These are phyloP conservation scores for Boletus rex-veris DNA, from an alignment of 768 basidiomycete genomes.

Conservation along the genomic window DNA sequence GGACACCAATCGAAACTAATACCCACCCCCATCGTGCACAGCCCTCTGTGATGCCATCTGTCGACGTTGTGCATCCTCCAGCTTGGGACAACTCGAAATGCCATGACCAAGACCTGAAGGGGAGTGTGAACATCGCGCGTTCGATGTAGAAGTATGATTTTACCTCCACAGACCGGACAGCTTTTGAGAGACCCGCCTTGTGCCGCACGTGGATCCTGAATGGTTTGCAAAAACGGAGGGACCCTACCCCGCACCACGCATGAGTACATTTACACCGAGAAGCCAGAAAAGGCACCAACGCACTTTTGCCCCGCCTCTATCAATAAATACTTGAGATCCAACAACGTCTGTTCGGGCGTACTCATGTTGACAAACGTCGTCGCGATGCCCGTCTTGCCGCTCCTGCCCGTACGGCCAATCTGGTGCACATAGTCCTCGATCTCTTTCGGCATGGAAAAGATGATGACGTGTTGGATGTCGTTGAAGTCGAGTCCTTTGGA, in stretches of 20 bases:
- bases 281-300: constrained; percentile 23
- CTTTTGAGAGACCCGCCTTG: constrained; percentile 79
- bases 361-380: constrained; percentile 99
- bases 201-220: constrained; percentile 86
- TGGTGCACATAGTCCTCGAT: constrained; percentile 99
- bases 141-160: constrained; percentile 6
- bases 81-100: constrained; percentile 93
- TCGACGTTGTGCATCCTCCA: constrained; percentile 88
- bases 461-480: constrained; percentile 98
- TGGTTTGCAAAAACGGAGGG: constrained; percentile 83
- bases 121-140: neutral
- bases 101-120: constrained; percentile 82
- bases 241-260: constrained; percentile 50
- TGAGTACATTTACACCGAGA: neutral
- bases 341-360: constrained; percentile 90
- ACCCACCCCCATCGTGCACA: constrained; percentile 55
- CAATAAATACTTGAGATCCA: constrained; percentile 95
- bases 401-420: constrained; percentile 96
- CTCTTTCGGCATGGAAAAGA: constrained; percentile 99
- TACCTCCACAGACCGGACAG: constrained; percentile 95
- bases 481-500: constrained; percentile 99
- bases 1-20: constrained; percentile 1
- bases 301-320: constrained; percentile 98
- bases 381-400: constrained; percentile 97
- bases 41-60: constrained; percentile 86